Evolutionary conservation across 2,329 filamentous ascomycete genomes (phyloP), one percentile per base, ranked within the genome.

Genomic region (Dothideomycetidae sp.): DNA sequence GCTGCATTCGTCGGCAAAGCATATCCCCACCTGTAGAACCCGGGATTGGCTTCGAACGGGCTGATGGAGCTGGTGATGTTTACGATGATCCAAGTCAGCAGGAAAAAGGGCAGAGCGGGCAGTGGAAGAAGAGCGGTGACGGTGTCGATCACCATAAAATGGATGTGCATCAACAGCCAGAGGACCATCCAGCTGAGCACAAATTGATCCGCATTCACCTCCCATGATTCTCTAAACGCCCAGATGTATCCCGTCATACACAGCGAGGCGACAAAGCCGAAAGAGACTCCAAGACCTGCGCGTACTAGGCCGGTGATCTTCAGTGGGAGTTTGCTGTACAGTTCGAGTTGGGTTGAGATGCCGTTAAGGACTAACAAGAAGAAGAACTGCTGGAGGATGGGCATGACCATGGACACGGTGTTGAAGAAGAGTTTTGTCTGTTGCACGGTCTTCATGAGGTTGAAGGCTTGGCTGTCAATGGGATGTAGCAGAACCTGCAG

Each of bases 331-430:
- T 44, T 34, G n/a, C 39, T 44, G 48, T 59, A 64, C 12, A 65
- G 46, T 4, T 56, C 50, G 43, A 59, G 60, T 31, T 56, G 47
- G 3, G 38, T 42, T 30, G 54, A 57, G n/a, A 66, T 50, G 10
- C 60, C 62, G 45, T 67, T 67, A 42, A 66, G 46, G 30, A 55
- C 57, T 17, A 61, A 55, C 10, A 67, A 49, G 44, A 59, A 67
- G 53, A 67, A 66, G 51, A 67, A 67, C 42, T 67, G 58, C 39
- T 62, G 58, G 21, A 67, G 57, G 9, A 67, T 46, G n/a, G 63
- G 57, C 19, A 67, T 51, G 32, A 64, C 59, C 36, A 66, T 57
- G 3, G 56, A 52, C 5, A 64, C 46, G 0, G 61, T 66, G 43
- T 66, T 67, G 48, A 64, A 63, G 36, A 66, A 52, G 1, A 62